phyloP scores from a whole-genome alignment of 1,284 basidiomycete species.

The Cystobasidium sp. region DNA sequence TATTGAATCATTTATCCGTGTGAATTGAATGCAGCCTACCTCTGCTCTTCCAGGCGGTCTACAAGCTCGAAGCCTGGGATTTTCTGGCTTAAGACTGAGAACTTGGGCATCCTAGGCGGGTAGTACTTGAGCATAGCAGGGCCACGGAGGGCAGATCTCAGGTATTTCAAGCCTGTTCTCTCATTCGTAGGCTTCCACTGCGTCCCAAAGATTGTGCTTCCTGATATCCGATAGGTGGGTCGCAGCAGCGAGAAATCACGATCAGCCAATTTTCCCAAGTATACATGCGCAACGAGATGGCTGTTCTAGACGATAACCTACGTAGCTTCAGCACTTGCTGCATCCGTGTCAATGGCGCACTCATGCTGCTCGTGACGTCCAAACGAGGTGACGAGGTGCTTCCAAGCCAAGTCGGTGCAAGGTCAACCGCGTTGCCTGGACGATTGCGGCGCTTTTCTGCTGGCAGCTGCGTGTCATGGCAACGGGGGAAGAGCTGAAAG shows the following conservation, averaged over 20 bases:
- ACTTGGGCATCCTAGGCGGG: constrained; percentile 43
- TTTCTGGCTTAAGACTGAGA: constrained; percentile 22
- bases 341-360: constrained; percentile 33
- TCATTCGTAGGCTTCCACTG: constrained; percentile 76
- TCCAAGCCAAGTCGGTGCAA: neutral
- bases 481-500: neutral
- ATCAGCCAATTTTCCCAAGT: constrained; percentile 12
- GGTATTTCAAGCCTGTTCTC: constrained; percentile 83
- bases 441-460: neutral
- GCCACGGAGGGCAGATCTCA: constrained; percentile 72
- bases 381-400: neutral
- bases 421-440: constrained; percentile 11
- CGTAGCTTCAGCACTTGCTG: constrained; percentile 49
- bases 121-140: constrained; percentile 80
- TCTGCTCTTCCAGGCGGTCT: constrained; percentile 40
- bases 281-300: neutral
- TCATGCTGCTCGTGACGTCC: constrained; percentile 14
- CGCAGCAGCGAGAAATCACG: neutral
- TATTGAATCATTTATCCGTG: neutral
- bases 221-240: constrained; percentile 58
- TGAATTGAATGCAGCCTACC: constrained; percentile 10
- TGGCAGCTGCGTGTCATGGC: neutral
- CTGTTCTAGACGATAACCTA: constrained; percentile 4
- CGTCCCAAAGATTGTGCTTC: constrained; percentile 77
- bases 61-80: constrained; percentile 31